Evolutionary conservation across 2,329 filamentous ascomycete genomes (phyloP), one percentile per base, ranked within the genome.

Genomic region (Pyricularia sp.): DNA sequence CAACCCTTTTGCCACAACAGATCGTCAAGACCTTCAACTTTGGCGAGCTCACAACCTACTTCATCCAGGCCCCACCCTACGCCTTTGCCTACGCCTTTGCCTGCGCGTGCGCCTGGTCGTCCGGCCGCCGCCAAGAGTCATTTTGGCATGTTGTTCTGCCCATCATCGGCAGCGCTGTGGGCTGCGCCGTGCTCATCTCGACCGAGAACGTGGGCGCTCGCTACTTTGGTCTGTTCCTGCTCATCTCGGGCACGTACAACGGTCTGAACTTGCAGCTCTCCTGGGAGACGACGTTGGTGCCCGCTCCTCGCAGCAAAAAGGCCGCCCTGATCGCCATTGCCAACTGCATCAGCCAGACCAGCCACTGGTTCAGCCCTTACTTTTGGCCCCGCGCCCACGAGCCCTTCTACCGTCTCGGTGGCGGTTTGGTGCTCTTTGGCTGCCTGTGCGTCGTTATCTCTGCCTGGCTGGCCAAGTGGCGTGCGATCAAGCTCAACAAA

Each of bases 341-440:
- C 20, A 66, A 66, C 33, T 66, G 65, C 65, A 55, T 66, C 33
- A 66, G 36, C 65, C 65, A 66, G 33, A 26, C 11, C 65, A 66
- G 65, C 65, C 65, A 66, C 33, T 66, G 65, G 65, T 66, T 66
- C 33, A 66, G 28, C 30, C 65, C 65, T n/a, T 66, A 28, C 65
- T 66, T 66, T 25, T 66, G 36, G 31, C 65, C 65, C 28, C n/a
- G n/a, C 33, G n/a, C 31, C 4, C 65, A 66, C 14, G 65, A 66
- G 65, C 65, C 65, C n/a, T 66, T 33, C 4, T 66, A 66, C 33
- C 65, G 65, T 10, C 20, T 66, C 14, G 65, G 65, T 17, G 65
- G 65, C 33, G 65, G 65, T 1, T 5, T 50, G 17, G 42, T 50
- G 28, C 33, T 66, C 1, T 26, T 66, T 5, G 65, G 65, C 31